Percentiles rank a stretch among this genome's conserved stretches.
Conservation (phyloP, 2,329 filamentous ascomycete genomes). For the Colletotrichum tofieldiae region DNA sequence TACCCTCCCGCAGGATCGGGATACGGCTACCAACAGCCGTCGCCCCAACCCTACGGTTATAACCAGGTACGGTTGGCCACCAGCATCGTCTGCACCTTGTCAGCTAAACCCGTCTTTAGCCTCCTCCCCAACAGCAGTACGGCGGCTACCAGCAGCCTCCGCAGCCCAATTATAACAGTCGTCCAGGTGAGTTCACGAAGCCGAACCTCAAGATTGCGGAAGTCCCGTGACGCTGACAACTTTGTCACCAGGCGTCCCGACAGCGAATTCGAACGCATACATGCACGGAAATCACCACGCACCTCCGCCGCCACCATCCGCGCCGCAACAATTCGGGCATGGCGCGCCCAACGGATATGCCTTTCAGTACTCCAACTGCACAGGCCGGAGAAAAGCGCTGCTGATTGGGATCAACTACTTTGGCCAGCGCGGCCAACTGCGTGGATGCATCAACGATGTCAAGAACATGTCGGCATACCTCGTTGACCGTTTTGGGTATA, state of each 20-base stretch:
- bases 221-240: constrained; percentile 5
- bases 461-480: constrained; percentile 97
- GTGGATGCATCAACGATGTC: constrained; percentile 97
- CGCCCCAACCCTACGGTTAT: constrained; percentile 64
- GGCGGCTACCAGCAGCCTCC: constrained; percentile 55
- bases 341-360: constrained; percentile 86
- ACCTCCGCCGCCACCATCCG: constrained; percentile 77
- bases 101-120: constrained; percentile 47
- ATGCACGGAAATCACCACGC: constrained; percentile 69
- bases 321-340: constrained; percentile 81
- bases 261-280: constrained; percentile 67
- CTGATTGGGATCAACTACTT: constrained; percentile 98
- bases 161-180: constrained; percentile 63
- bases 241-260: constrained; percentile 55
- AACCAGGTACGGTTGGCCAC: constrained; percentile 55
- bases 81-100: constrained; percentile 17
- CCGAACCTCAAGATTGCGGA: neutral
- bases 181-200: constrained; percentile 61
- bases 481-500: constrained; percentile 91
- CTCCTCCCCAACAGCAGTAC: constrained; percentile 61
- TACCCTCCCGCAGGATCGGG: constrained; percentile 59
- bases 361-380: constrained; percentile 94
- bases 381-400: constrained; percentile 88
- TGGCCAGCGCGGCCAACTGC: constrained; percentile 88
- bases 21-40: constrained; percentile 65